Conservation (phyloP, 345 rosid genomes). For the Mallotus nudiflorus region DNA sequence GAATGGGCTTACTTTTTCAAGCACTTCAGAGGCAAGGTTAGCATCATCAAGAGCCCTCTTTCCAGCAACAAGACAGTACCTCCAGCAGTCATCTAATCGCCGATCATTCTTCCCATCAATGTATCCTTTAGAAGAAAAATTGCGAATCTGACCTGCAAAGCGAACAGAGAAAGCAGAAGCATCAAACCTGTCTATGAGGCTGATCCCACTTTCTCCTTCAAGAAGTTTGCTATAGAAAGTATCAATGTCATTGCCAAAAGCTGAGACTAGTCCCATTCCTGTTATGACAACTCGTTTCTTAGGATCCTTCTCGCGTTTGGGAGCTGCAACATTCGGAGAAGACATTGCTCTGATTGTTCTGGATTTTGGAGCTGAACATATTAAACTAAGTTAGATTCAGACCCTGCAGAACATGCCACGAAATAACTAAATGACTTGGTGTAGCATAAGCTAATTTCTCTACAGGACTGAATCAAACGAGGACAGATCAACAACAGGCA, state of each 20-base stretch:
- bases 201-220: conserved; percentile 68
- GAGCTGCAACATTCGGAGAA: conserved; percentile 46
- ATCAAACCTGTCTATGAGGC: conserved; percentile 59
- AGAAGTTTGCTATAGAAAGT: conserved; percentile 52
- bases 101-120: conserved; percentile 65
- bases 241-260: conserved; percentile 49
- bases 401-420: neutral
- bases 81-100: conserved; percentile 67
- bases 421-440: neutral
- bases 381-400: conserved; percentile 2
- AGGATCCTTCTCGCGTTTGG: conserved; percentile 56
- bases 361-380: conserved; percentile 38
- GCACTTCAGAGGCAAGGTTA: conserved; percentile 47
- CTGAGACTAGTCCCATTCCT: conserved; percentile 69
- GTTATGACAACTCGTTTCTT: conserved; percentile 57
- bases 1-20: conserved; percentile 40
- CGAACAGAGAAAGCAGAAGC: conserved; percentile 53
- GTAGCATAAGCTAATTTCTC: neutral
- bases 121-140: conserved; percentile 60
- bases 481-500: neutral
- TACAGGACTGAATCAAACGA: neutral
- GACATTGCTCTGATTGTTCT: conserved; percentile 48
- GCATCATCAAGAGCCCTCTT: conserved; percentile 56
- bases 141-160: conserved; percentile 63
- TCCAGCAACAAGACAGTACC: conserved; percentile 71